Percentiles rank a stretch among this genome's conserved stretches.
These are phyloP conservation scores for Suhomyces bolitotheri DNA, from an alignment of 1,139 yeast species.

Conservation along the genomic window DNA sequence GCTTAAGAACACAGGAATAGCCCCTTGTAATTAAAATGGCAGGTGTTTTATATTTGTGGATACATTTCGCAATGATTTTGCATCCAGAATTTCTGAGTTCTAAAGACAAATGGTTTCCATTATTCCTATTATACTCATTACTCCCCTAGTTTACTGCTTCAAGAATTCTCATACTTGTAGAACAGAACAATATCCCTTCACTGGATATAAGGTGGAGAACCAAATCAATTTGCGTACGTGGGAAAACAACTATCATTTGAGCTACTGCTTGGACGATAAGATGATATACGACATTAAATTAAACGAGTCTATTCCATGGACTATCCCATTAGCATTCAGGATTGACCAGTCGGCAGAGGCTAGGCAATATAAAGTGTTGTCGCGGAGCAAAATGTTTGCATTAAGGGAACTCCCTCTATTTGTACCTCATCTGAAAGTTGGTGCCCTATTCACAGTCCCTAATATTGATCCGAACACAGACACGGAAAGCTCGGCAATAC, in stretches of 20 bases:
- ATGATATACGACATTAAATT: slow-evolving; percentile 25
- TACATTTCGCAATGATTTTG: too few species aligned
- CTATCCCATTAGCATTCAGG: slow-evolving; percentile 3
- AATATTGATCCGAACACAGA: too few species aligned
- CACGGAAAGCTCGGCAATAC: slow-evolving; percentile 17
- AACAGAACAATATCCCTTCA: slow-evolving; percentile 28
- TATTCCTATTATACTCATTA: too few species aligned
- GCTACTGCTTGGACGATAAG: slow-evolving; percentile 35
- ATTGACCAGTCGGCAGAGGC: not conserved
- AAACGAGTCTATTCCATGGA: slow-evolving; percentile 16
- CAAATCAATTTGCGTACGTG: slow-evolving; percentile 22
- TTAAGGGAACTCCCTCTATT: slow-evolving; percentile 26
- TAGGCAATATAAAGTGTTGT: slow-evolving; percentile 14
- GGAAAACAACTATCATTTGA: slow-evolving; percentile 22
- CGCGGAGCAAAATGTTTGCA: slow-evolving; percentile 29
- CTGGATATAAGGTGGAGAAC: slow-evolving; percentile 36
- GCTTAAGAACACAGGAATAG: too few species aligned
- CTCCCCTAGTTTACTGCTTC: too few species aligned
- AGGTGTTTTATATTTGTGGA: too few species aligned
- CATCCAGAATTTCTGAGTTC: too few species aligned
- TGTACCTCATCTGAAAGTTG: slow-evolving; percentile 29
- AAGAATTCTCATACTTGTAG: too few species aligned
- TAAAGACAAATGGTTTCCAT: too few species aligned
- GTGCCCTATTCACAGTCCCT: slow-evolving; percentile 27
- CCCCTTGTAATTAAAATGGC: too few species aligned